phyloP scores from a whole-genome alignment of 129 eudicot genomes.

The Centrapalus pauciflorus region DNA sequence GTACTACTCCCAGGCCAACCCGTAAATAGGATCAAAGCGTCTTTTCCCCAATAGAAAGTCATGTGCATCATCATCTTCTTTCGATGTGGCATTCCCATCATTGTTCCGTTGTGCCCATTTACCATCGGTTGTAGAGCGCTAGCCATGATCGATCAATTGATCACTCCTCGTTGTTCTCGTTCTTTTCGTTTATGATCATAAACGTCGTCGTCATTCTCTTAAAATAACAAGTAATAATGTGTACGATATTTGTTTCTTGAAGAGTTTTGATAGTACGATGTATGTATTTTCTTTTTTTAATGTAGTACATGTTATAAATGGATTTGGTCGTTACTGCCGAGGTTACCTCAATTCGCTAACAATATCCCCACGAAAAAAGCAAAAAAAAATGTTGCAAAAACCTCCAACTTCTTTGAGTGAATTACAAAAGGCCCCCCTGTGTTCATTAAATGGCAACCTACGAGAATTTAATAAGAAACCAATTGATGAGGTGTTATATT shows the following conservation, averaged over 20 bases:
- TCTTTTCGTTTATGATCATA: background rate
- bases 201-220: background rate
- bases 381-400: constrained; percentile 1
- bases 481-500: too few species aligned
- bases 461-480: too few species aligned
- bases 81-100: constrained; percentile 22
- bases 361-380: constrained; percentile 1
- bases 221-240: background rate
- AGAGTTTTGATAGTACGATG: constrained; percentile 24
- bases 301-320: constrained; percentile 15
- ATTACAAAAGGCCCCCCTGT: background rate
- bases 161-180: background rate
- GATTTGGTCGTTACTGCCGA: constrained; percentile 22
- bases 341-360: constrained; percentile 4
- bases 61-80: constrained; percentile 35
- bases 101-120: background rate
- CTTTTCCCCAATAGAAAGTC: constrained; percentile 70
- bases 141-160: background rate
- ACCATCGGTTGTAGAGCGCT: constrained; percentile 27
- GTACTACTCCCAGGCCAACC: constrained; percentile 58
- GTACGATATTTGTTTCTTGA: constrained; percentile 5
- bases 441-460: too few species aligned
- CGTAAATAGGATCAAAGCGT: constrained; percentile 49
- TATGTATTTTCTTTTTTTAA: background rate
- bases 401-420: background rate